Conservation (phyloP, 768 basidiomycete species). For the Tylopilus plumbeoviolaceoides region DNA sequence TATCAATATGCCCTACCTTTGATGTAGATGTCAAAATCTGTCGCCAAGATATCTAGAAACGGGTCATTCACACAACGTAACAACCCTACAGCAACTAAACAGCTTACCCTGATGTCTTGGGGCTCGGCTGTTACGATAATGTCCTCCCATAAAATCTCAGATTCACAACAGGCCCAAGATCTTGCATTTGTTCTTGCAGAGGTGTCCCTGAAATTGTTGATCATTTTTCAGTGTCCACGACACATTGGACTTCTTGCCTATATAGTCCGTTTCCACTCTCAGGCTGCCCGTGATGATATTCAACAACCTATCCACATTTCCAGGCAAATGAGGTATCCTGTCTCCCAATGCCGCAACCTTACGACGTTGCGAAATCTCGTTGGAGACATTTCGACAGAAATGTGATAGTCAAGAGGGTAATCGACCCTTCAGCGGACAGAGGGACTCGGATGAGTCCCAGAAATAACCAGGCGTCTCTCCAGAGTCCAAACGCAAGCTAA, state of each 20-base stretch:
- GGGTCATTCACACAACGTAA: background rate
- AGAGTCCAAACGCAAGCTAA: slow-evolving; percentile 12
- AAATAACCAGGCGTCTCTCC: slow-evolving; percentile 5
- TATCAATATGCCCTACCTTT: slow-evolving; percentile 32
- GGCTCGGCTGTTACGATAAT: slow-evolving; percentile 45
- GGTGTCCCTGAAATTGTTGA: slow-evolving; percentile 20
- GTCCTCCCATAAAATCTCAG: slow-evolving; percentile 45
- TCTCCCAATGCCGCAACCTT: slow-evolving; percentile 25
- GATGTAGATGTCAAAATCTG: slow-evolving; percentile 40
- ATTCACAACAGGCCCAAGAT: too few species aligned
- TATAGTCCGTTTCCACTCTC: slow-evolving; percentile 29
- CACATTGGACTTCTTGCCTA: slow-evolving; percentile 23
- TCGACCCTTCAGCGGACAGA: slow-evolving; percentile 3
- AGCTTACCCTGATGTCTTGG: slow-evolving; percentile 39
- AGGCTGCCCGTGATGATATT: slow-evolving; percentile 17
- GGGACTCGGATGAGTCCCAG: slow-evolving; percentile 14
- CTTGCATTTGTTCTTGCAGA: slow-evolving; percentile 22
- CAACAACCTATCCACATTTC: slow-evolving; percentile 34
- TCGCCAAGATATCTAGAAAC: slow-evolving; percentile 36
- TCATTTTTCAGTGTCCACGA: background rate
- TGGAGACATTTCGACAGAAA: slow-evolving; percentile 7
- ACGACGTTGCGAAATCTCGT: slow-evolving; percentile 7
- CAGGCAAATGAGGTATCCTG: slow-evolving; percentile 31
- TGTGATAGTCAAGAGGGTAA: slow-evolving; percentile 2
- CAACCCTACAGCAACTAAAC: background rate